A percentile compares a stretch with the other conserved stretches of the same genome.
Conservation (phyloP, 2,329 filamentous ascomycete genomes). For the Phyllachora maydis region DNA sequence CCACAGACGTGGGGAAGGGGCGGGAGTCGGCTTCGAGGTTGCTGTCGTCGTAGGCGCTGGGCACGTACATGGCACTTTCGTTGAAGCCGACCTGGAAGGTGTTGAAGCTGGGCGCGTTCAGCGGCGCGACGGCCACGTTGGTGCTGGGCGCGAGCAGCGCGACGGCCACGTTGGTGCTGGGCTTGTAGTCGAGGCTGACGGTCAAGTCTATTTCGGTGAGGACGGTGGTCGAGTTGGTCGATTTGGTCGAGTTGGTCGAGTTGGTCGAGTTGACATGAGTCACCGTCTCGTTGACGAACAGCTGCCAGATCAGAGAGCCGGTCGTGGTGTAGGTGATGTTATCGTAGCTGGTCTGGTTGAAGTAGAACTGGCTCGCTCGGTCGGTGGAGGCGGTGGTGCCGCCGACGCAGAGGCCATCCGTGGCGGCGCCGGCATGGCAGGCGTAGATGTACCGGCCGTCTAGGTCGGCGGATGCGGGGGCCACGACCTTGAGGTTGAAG, state of each 20-base stretch:
- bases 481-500: constrained; percentile 13
- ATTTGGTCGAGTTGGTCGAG: too few species aligned
- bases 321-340: constrained; percentile 1
- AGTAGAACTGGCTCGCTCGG: constrained; percentile 9
- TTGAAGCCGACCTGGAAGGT: constrained; percentile 15
- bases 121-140: constrained; percentile 4
- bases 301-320: constrained; percentile 11
- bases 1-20: constrained; percentile 1
- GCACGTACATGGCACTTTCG: constrained; percentile 9
- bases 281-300: constrained; percentile 8
- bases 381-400: constrained; percentile 4
- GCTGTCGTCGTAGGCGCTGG: constrained; percentile 9
- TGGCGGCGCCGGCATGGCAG: constrained; percentile 14
- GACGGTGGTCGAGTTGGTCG: constrained; percentile 2
- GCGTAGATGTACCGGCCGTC: constrained; percentile 12
- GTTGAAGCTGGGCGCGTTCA: too few species aligned
- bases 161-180: constrained; percentile 12
- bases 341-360: constrained; percentile 11
- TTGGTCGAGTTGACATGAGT: too few species aligned
- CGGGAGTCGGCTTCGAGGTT: constrained; percentile 6
- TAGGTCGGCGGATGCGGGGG: constrained; percentile 8
- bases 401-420: constrained; percentile 11
- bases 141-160: constrained; percentile 8
- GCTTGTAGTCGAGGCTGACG: constrained; percentile 5
- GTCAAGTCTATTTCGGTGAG: constrained; percentile 7